A percentile compares a stretch with the other conserved stretches of the same genome.
Conservation (phyloP, 139 green algal genomes). For the Chlorella sorokiniana region DNA sequence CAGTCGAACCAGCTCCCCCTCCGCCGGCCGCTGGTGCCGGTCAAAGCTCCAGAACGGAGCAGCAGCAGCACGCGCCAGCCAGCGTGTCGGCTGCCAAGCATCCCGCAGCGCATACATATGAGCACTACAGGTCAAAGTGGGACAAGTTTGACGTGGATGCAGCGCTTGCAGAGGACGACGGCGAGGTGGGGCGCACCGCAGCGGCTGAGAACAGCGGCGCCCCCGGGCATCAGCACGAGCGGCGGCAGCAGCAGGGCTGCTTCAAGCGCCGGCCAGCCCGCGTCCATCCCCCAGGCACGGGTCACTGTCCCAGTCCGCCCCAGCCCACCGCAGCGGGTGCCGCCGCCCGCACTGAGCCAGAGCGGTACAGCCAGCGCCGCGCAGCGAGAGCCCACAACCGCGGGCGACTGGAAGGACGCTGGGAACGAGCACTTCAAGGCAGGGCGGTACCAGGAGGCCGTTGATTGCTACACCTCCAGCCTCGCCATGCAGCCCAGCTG, state of each 20-base stretch:
- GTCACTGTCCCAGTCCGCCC: conserved; percentile 1
- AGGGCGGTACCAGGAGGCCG: conserved; percentile 54
- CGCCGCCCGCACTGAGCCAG: not conserved
- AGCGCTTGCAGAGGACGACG: conserved; percentile 48
- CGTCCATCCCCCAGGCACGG: conserved; percentile 4
- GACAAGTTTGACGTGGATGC: conserved; percentile 76
- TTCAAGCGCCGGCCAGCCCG: not conserved
- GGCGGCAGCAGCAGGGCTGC: not conserved
- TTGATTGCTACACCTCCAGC: conserved; percentile 62
- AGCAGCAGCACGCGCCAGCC: not conserved
- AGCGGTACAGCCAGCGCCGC: too few species aligned
- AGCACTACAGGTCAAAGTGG: conserved; percentile 67
- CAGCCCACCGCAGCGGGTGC: not conserved
- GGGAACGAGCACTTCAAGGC: conserved; percentile 78
- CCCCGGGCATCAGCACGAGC: not conserved
- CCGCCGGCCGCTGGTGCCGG: not conserved
- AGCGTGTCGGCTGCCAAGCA: not conserved
- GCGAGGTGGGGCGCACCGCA: not conserved
- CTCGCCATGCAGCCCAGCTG: conserved; percentile 53
- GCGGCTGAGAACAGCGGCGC: too few species aligned
- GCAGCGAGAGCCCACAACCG: conserved; percentile 28
- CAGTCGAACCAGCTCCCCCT: not conserved
- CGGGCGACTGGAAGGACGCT: conserved; percentile 59
- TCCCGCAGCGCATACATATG: conserved; percentile 73
- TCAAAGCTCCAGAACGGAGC: not conserved